A percentile compares a stretch with the other conserved stretches of the same genome.
Conservation (phyloP, 331 rosid genomes). For the Rhamnella rubrinervis region DNA sequence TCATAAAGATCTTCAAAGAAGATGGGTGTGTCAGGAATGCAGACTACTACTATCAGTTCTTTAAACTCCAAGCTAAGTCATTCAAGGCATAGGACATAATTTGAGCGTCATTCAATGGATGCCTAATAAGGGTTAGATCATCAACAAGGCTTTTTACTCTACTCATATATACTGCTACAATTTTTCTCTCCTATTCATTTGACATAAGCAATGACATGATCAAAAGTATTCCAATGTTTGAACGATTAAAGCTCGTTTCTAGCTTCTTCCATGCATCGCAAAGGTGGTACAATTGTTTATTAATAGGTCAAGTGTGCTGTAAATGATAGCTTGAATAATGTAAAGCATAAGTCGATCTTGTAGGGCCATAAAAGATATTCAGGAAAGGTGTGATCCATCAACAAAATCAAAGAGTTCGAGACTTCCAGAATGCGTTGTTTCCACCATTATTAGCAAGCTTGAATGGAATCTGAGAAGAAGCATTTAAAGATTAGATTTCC, state of each 20-base stretch:
- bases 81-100: neutral
- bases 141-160: neutral
- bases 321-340: neutral
- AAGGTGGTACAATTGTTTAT: neutral
- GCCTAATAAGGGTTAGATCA: neutral
- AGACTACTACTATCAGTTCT: neutral
- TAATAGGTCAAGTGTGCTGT: neutral
- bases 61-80: neutral
- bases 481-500: neutral
- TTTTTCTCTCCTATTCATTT: neutral
- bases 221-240: neutral
- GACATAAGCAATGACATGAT: too few relatives aligned
- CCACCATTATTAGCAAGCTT: neutral
- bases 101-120: neutral
- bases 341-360: neutral
- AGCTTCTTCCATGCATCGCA: neutral
- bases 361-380: neutral
- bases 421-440: neutral
- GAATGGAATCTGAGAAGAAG: neutral
- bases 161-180: neutral
- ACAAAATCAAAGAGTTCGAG: neutral
- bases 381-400: neutral
- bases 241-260: slow-evolving; percentile 1
- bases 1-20: neutral
- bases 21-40: neutral